Base-by-base conservation (phyloP, 495 filamentous ascomycete species). In the Evernia prunastri region DNA sequence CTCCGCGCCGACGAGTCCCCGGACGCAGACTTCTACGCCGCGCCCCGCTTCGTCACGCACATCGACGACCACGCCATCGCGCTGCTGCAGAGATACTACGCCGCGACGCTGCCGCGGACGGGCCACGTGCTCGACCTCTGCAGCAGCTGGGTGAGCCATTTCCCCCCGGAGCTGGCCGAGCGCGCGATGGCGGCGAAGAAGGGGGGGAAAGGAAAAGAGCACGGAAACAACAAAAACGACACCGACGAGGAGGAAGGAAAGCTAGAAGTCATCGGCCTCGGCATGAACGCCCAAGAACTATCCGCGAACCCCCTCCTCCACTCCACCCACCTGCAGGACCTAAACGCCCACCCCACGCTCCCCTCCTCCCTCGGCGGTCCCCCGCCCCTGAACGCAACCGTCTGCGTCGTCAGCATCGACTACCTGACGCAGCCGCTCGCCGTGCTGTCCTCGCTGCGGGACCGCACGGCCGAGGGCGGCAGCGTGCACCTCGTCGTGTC, bases 1-100 rank as follows among this genome's bases (percentile, higher is more conserved):
- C 56, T 53, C 13, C 68, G 74, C 31, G 61, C 70, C 53, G 79
- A 81, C 61, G 63, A 72, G 13, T 68, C 69, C 23, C 12, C 68
- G 3, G 79, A 80, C 60, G 39, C 64, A 0, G 37, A 60, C 31
- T 81, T 78, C 75, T 81, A 80, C 70, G 63, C 71, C 56, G 35
- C 70, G 0, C 77, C 77, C 9, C 73, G 76, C 35, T 76, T 78
- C 69, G 78, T 81, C 9, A 78, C 76, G 13, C 78, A 81, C 59
- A 80, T 80, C 69, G 78, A 80, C 59, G 75, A 78, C 59, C 69
- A 71, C 33, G 78, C 78, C 17, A 80, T 80, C 57, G 27, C 58
- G 7, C 59, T 69, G 0, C 64, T 80, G 2, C 61, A 70, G 25
- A 39, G 61, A 12, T 81, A 81, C 67, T 80, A 80, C 61, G 61